Conservation (phyloP, 176 grass and related monocot genomes). For the Tuctoria greenei region DNA sequence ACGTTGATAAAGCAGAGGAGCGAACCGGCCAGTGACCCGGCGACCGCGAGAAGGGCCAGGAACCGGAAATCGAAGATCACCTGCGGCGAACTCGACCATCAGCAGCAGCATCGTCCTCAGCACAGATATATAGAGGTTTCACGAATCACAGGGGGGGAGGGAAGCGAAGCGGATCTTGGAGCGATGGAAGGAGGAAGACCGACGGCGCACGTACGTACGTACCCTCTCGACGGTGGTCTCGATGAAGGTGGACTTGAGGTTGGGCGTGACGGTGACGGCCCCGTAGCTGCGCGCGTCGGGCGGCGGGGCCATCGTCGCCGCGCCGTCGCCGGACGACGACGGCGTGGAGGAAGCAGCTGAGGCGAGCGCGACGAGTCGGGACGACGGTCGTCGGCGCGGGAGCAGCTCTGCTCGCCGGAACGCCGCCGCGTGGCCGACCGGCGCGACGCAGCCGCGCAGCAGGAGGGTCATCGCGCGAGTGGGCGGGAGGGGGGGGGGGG, state of each 20-base stretch:
- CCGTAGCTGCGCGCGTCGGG: background rate
- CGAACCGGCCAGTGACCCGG: slow-evolving; percentile 80
- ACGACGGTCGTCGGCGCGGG: background rate
- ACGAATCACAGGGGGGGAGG: background rate
- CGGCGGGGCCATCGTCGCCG: background rate
- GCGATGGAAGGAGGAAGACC: background rate
- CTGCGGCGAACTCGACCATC: slow-evolving; percentile 21
- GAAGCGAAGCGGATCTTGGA: background rate
- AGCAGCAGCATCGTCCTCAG: background rate
- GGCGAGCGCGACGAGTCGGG: background rate
- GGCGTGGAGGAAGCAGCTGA: background rate
- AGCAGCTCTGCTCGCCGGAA: background rate
- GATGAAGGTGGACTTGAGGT: background rate
- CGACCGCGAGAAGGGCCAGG: slow-evolving; percentile 81
- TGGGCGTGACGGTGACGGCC: background rate
- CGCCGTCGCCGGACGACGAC: background rate
- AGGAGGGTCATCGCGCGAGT: slow-evolving; percentile 19
- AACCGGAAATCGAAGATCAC: slow-evolving; percentile 96
- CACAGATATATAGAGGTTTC: background rate
- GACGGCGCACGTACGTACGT: too few species aligned
- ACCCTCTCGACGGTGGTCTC: slow-evolving; percentile 77
- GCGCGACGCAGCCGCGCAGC: slow-evolving; percentile 22
- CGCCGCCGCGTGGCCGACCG: background rate
- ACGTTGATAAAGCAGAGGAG: slow-evolving; percentile 91
- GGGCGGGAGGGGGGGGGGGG: too few species aligned